phyloP scores from a whole-genome alignment of 164 flowering plant species.

The Piper longum region DNA sequence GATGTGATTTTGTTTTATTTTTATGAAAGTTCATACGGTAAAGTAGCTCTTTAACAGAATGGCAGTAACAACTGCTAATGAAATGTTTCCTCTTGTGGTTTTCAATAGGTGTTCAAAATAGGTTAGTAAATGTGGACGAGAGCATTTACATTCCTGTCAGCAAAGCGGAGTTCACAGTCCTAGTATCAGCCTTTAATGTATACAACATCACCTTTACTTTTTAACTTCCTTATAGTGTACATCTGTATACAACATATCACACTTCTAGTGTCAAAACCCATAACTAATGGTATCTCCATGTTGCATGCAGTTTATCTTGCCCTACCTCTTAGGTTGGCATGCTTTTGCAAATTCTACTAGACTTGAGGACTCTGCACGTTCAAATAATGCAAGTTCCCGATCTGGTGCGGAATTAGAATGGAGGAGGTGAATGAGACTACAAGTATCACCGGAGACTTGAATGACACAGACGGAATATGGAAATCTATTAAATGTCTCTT shows the following conservation, averaged over 20 bases:
- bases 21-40: no score
- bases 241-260: no score
- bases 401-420: constrained; percentile 60
- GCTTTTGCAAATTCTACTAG: constrained; percentile 46
- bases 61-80: background rate
- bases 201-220: constrained; percentile 2
- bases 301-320: constrained; percentile 62
- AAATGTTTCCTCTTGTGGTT: background rate
- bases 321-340: constrained; percentile 87
- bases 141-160: constrained; percentile 73
- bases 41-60: no score
- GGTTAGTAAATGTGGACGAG: constrained; percentile 60
- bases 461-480: no score
- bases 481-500: no score
- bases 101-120: constrained; percentile 62
- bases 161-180: constrained; percentile 68
- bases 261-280: no score
- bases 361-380: constrained; percentile 37
- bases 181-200: constrained; percentile 68
- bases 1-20: no score
- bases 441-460: no score
- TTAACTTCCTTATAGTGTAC: background rate
- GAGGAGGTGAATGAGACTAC: constrained; percentile 27
- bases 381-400: constrained; percentile 30
- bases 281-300: background rate